Base-by-base conservation (phyloP, 179 eudicot species). In the Amaranthus tricolor region DNA sequence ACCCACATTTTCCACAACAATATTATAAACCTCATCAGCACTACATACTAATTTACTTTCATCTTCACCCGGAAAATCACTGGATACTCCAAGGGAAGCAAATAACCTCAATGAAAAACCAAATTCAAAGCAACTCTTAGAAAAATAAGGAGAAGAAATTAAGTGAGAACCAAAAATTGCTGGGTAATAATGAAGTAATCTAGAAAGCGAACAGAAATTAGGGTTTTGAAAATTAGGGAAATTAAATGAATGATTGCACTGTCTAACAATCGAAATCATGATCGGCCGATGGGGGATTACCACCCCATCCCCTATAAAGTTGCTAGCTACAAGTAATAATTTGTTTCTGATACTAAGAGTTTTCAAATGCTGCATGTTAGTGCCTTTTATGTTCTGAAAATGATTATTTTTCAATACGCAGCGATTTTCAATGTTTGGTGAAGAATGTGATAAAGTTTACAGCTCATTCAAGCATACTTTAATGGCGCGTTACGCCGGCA, bases 1-100 rank as follows among this genome's bases (percentile, higher is more conserved):
- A 24, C 71, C 83, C 44, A 64, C 78, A 64, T 77, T 74, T 60
- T 77, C 85, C 54, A 43, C 65, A 44, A 88, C 52, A 61, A 77
- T 73, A 61, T 55, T 58, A 78, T 81, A 82, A 24, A 89, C 57
- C 74, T 53, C 51, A 79, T 89, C 89, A 59, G 48, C 88, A 64
- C 72, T 76, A 63, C n/a, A 21, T 5, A 71, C 57, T 44, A 50
- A 15, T 9, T n/a, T 49, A 24, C 66, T 82, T 14, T 79, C 77
- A 55, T 15, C 64, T 50, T 48, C 70, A 21, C 66, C 44, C 68
- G 20, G 56, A 20, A 49, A 60, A 44, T 72, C 75, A 62, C 66
- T 52, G 1, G 73, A 57, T 8, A 51, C 71, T 12, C 52, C 12
- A 52, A 15, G 17, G 13, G 74, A 62, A 4, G 70, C 75, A 65